Evolutionary conservation across 2,329 filamentous ascomycete genomes (phyloP).

Genomic region (Colletotrichum sp.): DNA sequence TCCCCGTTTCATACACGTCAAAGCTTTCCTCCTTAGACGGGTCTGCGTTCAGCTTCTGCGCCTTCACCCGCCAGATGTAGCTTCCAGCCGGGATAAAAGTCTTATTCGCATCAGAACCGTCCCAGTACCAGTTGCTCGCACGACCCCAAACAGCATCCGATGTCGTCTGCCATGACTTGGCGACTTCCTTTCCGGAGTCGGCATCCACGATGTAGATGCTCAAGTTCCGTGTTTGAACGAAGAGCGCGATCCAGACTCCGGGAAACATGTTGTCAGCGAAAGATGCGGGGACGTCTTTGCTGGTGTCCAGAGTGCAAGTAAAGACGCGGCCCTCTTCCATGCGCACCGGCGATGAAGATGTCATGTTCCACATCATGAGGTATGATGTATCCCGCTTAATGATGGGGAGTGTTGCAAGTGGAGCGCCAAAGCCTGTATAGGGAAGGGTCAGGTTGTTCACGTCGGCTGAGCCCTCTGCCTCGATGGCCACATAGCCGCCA

Average conservation of each 20-base stretch:
- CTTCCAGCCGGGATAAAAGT: neutral
- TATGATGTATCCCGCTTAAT: neutral
- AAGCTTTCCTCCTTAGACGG: neutral
- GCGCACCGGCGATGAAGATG: neutral
- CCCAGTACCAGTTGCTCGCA: neutral
- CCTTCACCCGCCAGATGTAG: neutral
- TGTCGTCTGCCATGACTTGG: neutral
- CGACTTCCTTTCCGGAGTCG: neutral
- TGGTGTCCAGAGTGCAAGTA: neutral
- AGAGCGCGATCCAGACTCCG: neutral
- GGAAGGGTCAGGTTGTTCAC: neutral
- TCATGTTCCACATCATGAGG: neutral
- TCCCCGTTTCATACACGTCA: neutral
- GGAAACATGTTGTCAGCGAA: neutral
- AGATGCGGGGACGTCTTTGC: neutral
- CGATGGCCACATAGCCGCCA: conserved; percentile 31
- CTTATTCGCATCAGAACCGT: conserved; percentile 2
- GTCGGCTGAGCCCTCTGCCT: conserved; percentile 2
- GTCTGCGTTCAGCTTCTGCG: neutral
- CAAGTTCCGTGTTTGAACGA: neutral
- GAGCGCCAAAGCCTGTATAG: conserved; percentile 5
- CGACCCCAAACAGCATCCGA: neutral
- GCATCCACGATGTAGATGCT: neutral
- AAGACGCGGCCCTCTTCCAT: neutral
- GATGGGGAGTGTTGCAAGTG: neutral